Evolutionary conservation across 345 rosid species (phyloP).

Genomic region (Brassica juncea): DNA sequence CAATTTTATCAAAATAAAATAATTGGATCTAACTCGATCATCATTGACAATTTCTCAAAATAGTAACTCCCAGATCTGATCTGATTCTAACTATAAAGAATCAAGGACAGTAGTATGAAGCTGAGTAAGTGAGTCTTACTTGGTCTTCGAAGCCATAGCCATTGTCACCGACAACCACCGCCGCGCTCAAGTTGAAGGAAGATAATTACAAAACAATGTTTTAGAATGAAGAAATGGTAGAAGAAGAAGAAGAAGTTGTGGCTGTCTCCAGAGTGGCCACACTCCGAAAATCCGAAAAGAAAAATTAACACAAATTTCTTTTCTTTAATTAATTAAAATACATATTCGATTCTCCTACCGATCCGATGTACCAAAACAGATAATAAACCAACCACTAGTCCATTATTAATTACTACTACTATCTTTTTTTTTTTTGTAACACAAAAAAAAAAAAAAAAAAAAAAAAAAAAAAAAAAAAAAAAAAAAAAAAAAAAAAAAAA

Average conservation of each 20-base stretch:
- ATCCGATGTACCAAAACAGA: slow-evolving; percentile 20
- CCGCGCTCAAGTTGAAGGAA: not conserved
- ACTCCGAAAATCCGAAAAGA: slow-evolving; percentile 4
- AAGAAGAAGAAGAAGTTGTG: slow-evolving; percentile 32
- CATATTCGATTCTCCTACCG: slow-evolving; percentile 16
- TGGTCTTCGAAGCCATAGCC: slow-evolving; percentile 41
- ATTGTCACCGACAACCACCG: slow-evolving; percentile 11
- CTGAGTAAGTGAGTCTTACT: slow-evolving; percentile 29
- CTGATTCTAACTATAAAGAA: slow-evolving; percentile 6
- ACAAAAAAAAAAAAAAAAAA: no score
- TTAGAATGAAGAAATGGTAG: slow-evolving; percentile 12
- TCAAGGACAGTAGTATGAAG: not conserved
- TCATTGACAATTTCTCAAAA: slow-evolving; percentile 35
- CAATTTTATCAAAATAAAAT: not conserved
- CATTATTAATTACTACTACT: not conserved
- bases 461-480: no score
- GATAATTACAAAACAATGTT: slow-evolving; percentile 11
- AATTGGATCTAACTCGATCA: slow-evolving; percentile 22
- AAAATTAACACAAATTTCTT: not conserved
- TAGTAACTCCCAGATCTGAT: slow-evolving; percentile 35
- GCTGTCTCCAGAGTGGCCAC: slow-evolving; percentile 47
- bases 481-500: no score
- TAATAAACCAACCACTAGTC: slow-evolving; percentile 14
- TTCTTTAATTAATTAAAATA: not conserved
- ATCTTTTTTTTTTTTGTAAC: no score